Base-by-base conservation (phyloP, 2,329 filamentous ascomycete species). In the Myriosclerotinia scirpicola region DNA sequence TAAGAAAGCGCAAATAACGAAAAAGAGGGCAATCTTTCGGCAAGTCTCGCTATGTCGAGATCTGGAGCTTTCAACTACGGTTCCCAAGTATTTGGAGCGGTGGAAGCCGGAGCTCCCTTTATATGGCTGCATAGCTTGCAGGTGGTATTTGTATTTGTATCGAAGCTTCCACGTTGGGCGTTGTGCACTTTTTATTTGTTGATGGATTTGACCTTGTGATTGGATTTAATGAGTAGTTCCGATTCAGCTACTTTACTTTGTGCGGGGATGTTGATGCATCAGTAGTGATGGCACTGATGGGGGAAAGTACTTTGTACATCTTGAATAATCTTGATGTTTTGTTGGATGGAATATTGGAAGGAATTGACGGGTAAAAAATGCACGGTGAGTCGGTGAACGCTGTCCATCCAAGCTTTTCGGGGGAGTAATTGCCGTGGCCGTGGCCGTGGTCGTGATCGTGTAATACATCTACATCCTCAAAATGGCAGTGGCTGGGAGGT, bases 1-100 rank as follows among this genome's bases (percentile, higher is more conserved):
- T 22, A 68, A 26, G n/a, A 68, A 61, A 22, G 66, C 59, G 52
- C 40, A 40, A 36, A 64, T 64, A 26, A 67, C 22, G 26, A 62
- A 54, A 46, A 62, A 52, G 60, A 64, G 53, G 1, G 60, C 48
- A 44, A 58, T 34, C 20, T 67, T 67, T n/a, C 48, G 53, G 34
- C 44, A 52, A 58, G 15, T 59, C 40, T 59, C 63, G 1, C 34
- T 30, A 59, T 38, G n/a, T 15, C 36, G 30, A 50, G 44, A 40
- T 40, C n/a, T 50, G 2, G 56, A 59, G 17, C 30, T 34, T 34
- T 6, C 30, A 34, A 34, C 30, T 34, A 34, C 30, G 4, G n/a
- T 48, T 48, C 42, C 42, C 17, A 15, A 9, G 46, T 36, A 20
- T 30, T 56, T 64, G 20, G 62, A 42, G 20, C 34, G 42, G 17